Conservation (phyloP, 371 early-diverging fungal genomes). For the Mucor irregularis region DNA sequence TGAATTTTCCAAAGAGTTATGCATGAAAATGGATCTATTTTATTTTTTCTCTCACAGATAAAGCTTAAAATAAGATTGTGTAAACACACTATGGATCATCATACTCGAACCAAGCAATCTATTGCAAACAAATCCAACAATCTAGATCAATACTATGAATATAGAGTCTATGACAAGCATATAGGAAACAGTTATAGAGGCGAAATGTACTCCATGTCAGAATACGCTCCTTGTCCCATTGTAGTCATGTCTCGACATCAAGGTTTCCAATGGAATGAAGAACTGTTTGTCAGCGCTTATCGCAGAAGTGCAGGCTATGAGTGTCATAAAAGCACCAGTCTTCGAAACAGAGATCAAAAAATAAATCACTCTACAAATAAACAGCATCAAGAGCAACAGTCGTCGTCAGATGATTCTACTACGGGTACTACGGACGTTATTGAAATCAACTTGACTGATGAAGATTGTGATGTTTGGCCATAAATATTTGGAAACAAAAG, state of each 20-base stretch:
- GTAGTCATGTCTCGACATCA: slow-evolving; percentile 33
- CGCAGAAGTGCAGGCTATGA: slow-evolving; percentile 24
- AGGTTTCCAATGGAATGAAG: slow-evolving; percentile 33
- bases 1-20: too few species aligned
- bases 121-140: too few species aligned
- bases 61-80: too few species aligned
- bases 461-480: slow-evolving; percentile 30
- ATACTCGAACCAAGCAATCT: too few species aligned
- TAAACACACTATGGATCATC: too few species aligned
- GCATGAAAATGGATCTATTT: too few species aligned
- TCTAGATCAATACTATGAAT: slow-evolving; percentile 35
- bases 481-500: slow-evolving; percentile 5
- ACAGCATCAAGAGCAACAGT: not conserved
- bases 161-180: slow-evolving; percentile 31
- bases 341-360: slow-evolving; percentile 10
- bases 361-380: not conserved
- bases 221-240: slow-evolving; percentile 26
- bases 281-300: slow-evolving; percentile 24
- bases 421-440: slow-evolving; percentile 12
- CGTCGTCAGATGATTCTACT: not conserved
- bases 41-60: too few species aligned
- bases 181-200: not conserved
- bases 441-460: slow-evolving; percentile 25
- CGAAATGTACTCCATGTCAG: not conserved
- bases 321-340: slow-evolving; percentile 24